Percentiles rank a stretch among this genome's conserved stretches.
phyloP scores from a whole-genome alignment of 805 yeast species.

The Yarrowia alimentaria region DNA sequence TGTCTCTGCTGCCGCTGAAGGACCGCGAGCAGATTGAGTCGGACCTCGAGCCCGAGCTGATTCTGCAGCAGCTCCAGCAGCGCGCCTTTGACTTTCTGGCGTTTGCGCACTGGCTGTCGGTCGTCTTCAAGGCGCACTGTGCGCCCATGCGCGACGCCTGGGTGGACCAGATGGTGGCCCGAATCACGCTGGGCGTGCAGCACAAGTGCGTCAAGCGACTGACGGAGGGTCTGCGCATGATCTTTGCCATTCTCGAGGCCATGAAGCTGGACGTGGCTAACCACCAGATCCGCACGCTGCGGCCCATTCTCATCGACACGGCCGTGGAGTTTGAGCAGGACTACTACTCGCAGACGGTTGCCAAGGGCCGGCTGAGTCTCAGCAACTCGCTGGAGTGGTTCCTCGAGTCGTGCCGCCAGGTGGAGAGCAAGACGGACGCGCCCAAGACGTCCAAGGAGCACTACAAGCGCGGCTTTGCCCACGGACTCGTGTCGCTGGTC shows the following conservation, averaged over 20 bases:
- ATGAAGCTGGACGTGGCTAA: slow-evolving; percentile 95
- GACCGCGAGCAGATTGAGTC: slow-evolving; percentile 67
- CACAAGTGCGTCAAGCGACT: slow-evolving; percentile 48
- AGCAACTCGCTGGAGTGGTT: slow-evolving; percentile 67
- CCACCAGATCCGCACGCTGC: slow-evolving; percentile 80
- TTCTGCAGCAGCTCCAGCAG: slow-evolving; percentile 69
- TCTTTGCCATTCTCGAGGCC: slow-evolving; percentile 83
- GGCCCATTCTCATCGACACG: slow-evolving; percentile 81
- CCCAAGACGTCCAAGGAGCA: no score
- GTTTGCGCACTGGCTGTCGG: slow-evolving; percentile 70
- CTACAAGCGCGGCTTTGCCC: slow-evolving; percentile 35
- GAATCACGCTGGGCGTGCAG: slow-evolving; percentile 49
- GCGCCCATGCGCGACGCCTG: slow-evolving; percentile 93
- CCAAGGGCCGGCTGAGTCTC: slow-evolving; percentile 53
- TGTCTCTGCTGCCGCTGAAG: slow-evolving; percentile 72
- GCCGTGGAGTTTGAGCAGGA: slow-evolving; percentile 88
- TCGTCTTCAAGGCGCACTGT: slow-evolving; percentile 81
- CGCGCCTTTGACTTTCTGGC: slow-evolving; percentile 65
- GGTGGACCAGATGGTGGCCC: slow-evolving; percentile 76
- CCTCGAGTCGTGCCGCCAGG: no score
- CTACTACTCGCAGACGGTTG: slow-evolving; percentile 52
- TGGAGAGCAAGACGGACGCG: no score
- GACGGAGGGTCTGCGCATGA: slow-evolving; percentile 72
- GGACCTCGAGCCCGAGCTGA: slow-evolving; percentile 70
- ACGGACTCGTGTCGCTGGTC: slow-evolving; percentile 41